Conservation (phyloP, 2,329 filamentous ascomycete species). For the Rachicladosporium sp. region DNA sequence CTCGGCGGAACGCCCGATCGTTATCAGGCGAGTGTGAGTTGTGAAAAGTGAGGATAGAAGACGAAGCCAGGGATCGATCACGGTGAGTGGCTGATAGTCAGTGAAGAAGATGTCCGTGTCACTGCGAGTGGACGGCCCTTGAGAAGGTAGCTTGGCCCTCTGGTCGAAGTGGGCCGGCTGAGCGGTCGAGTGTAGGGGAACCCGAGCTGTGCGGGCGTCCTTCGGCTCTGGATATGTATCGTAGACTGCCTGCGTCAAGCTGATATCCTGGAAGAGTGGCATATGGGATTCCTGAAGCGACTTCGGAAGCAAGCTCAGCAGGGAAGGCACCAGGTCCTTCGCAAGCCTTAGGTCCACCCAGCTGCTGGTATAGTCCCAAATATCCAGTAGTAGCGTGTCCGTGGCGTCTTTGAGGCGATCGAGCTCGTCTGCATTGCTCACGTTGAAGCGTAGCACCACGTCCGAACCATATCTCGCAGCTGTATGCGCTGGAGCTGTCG, state of each 20-base stretch:
- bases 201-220: conserved; percentile 3
- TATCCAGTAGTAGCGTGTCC: conserved; percentile 67
- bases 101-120: conserved; percentile 72
- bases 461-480: conserved; percentile 55
- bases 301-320: conserved; percentile 64
- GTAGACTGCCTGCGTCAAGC: conserved; percentile 60
- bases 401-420: conserved; percentile 59
- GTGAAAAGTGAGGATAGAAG: conserved; percentile 84
- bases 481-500: conserved; percentile 12
- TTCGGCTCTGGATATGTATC: conserved; percentile 51
- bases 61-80: conserved; percentile 83
- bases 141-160: conserved; percentile 1
- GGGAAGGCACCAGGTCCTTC: conserved; percentile 62
- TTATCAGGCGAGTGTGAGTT: conserved; percentile 59
- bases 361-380: conserved; percentile 73
- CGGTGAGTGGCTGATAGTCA: conserved; percentile 79
- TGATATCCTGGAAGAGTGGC: conserved; percentile 60
- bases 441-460: conserved; percentile 79
- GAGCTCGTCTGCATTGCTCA: conserved; percentile 58
- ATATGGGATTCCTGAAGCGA: conserved; percentile 61
- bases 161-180: conserved; percentile 12
- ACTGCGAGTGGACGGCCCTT: background rate
- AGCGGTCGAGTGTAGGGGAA: conserved; percentile 11
- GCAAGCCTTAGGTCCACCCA: conserved; percentile 77
- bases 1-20: conserved; percentile 75